Base-by-base conservation (phyloP, 371 early-diverging fungal genomes). In the Zancudomyces culisetae region DNA sequence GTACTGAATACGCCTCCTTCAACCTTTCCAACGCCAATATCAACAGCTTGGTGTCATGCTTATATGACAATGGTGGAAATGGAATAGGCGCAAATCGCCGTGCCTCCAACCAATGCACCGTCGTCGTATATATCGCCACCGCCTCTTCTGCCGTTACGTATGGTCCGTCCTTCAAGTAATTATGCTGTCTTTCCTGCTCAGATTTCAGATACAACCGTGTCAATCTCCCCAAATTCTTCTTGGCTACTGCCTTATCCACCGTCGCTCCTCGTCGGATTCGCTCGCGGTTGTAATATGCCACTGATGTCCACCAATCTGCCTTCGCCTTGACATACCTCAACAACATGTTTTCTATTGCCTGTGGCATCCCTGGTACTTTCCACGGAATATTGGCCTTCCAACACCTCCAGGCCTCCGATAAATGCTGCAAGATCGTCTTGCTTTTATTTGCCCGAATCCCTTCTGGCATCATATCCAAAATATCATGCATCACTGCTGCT, bases 231-330 rank as follows among this genome's bases (percentile, higher is more conserved):
- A 97, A 72, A 66, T 95, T 95, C 78, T 98, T 98, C 63, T 90
- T 88, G 52, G 85, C 85, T 15, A 94, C 91, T 10, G 94, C 93
- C 71, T 98, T 98, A 69, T 98, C 98, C 27, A 93, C 95, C 12
- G 98, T 98, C n/a, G 98, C 95, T 61, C 97, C 98, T 60, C 92
- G 84, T 49, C 90, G 82, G 61, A 98, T 93, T 71, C 98, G 90
- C 66, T 97, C 95, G 64, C 98, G 85, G 70, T 94, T 96, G 68
- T 92, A 94, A 65, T 98, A 90, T 12, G 97, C 83, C 30, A 90
- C 94, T 39, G 86, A 86, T 2, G 94, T 94, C 97, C 98, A 98
- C 97, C 98, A 97, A 65, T 96, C 97, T 27, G 98, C 94, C 75
- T 97, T 98, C 51, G 88, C 79, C 70, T 94, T 91, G 63, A 98